A percentile compares a stretch with the other conserved stretches of the same genome.
Evolutionary conservation across 805 yeast species (phyloP).

Genomic region (Myxozyma udenii): DNA sequence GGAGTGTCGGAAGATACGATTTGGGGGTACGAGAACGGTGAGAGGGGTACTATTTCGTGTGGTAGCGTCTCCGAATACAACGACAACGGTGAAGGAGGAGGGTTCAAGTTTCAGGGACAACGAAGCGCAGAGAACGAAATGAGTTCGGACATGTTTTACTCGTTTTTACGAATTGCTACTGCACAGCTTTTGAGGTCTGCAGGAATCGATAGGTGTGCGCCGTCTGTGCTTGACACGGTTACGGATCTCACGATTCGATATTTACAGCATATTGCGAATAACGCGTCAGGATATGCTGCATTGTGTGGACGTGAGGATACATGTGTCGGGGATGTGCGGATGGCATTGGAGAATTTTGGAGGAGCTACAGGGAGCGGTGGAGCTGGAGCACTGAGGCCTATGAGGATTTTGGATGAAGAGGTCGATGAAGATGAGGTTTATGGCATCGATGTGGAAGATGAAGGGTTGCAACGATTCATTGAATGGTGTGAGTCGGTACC

Average conservation of each 20-base stretch:
- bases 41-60: too few relatives aligned
- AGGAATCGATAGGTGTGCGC: slow-evolving; percentile 79
- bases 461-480: slow-evolving; percentile 25
- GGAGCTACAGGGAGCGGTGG: slow-evolving; percentile 39
- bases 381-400: slow-evolving; percentile 59
- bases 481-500: slow-evolving; percentile 23
- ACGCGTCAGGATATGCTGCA: slow-evolving; percentile 51
- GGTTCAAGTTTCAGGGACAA: background rate
- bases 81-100: background rate
- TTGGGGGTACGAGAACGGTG: too few relatives aligned
- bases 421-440: slow-evolving; percentile 21
- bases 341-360: slow-evolving; percentile 51
- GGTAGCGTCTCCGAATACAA: too few relatives aligned
- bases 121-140: background rate
- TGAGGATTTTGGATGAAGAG: slow-evolving; percentile 22
- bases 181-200: slow-evolving; percentile 64
- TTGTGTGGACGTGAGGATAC: slow-evolving; percentile 48
- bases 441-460: slow-evolving; percentile 19
- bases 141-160: slow-evolving; percentile 24
- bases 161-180: slow-evolving; percentile 22
- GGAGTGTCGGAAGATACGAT: too few relatives aligned
- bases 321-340: slow-evolving; percentile 63
- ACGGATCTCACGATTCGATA: slow-evolving; percentile 73
- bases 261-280: slow-evolving; percentile 52
- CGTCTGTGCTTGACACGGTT: slow-evolving; percentile 66